Evolutionary conservation across 2,329 filamentous ascomycete species (phyloP).

Genomic region (Sclerotinia borealis): DNA sequence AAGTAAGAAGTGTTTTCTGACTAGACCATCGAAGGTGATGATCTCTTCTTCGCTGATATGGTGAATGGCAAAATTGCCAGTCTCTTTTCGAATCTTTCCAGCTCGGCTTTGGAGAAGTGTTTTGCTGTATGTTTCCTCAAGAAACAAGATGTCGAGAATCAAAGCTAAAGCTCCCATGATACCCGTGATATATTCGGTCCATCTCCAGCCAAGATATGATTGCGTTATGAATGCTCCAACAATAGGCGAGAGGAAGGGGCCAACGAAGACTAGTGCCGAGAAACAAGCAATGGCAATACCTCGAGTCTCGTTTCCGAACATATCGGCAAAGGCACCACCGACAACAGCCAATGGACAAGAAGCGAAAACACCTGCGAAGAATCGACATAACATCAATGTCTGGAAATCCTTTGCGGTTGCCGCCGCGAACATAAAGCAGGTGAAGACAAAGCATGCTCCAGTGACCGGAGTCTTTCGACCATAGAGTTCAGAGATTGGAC

Average conservation of each 20-base stretch:
- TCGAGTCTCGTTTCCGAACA: constrained; percentile 53
- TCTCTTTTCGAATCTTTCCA: constrained; percentile 37
- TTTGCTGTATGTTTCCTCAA: constrained; percentile 46
- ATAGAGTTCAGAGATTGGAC: constrained; percentile 56
- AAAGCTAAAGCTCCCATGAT: constrained; percentile 41
- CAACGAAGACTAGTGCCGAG: constrained; percentile 38
- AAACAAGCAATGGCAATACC: constrained; percentile 63
- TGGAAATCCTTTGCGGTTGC: constrained; percentile 47
- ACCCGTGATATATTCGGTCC: constrained; percentile 49
- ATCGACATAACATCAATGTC: constrained; percentile 48
- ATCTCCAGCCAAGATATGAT: constrained; percentile 48
- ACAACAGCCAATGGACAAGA: constrained; percentile 44
- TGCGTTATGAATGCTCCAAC: constrained; percentile 36
- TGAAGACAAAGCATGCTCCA: constrained; percentile 34
- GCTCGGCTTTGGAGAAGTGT: constrained; percentile 44
- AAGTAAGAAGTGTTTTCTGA: constrained; percentile 21
- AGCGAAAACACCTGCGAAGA: constrained; percentile 45
- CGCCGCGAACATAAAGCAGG: constrained; percentile 48
- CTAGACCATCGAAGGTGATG: constrained; percentile 33
- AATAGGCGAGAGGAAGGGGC: constrained; percentile 33
- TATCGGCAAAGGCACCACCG: constrained; percentile 55
- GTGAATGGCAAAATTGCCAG: constrained; percentile 32
- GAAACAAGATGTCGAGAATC: constrained; percentile 36
- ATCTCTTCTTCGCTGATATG: constrained; percentile 35
- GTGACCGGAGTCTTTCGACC: constrained; percentile 52